Evolutionary conservation across 164 flowering plant genomes (phyloP), one percentile per base, ranked within the genome.

Genomic region (Cinnamomum micranthum): DNA sequence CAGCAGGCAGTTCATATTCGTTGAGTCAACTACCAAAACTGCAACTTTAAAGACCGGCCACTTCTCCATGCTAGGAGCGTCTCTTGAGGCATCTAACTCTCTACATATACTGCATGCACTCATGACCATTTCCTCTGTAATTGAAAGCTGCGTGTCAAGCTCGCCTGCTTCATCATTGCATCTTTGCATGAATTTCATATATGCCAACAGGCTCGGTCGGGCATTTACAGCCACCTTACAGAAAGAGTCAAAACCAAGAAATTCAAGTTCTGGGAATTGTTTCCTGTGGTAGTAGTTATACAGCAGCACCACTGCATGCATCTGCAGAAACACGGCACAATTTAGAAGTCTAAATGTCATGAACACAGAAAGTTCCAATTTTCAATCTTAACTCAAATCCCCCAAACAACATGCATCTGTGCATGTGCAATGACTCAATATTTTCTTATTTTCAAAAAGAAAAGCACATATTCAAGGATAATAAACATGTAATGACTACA

Each of bases 271-370:
- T n/a, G 84, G 91, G 71, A 86, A 82, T 47, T 79, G 82, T 70
- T 88, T 92, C 82, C 94, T 75, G 79, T 89, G 97, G 81, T 90
- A 91, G 79, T 93, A 96, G 82, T 96, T 96, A 87, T 93, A 94
- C 4, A 96, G 89, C 77, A 92, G 65, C 76, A 88, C 95, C 73
- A 86, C 97, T 65, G 97, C 95, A 82, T 89, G 97, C 79, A 90
- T 85, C 99, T 96, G 83, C 75, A 77, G 60, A 55, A 55, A 55
- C 60, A 50, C 41, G 73, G 33, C 73, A 71, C 47, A 58, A 67
- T 59, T 12, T 22, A 70, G 35, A 23, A 23, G 9, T 50, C 1
- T 24, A 52, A 52, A 14, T 67, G 14, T 22, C 25, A 55, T 15
- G 19, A 55, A 55, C 19, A 20, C 60, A 55, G 60, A 55, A 55